phyloP scores from a whole-genome alignment of 306 rosid genomes.

The Cicer pinnatifidum region DNA sequence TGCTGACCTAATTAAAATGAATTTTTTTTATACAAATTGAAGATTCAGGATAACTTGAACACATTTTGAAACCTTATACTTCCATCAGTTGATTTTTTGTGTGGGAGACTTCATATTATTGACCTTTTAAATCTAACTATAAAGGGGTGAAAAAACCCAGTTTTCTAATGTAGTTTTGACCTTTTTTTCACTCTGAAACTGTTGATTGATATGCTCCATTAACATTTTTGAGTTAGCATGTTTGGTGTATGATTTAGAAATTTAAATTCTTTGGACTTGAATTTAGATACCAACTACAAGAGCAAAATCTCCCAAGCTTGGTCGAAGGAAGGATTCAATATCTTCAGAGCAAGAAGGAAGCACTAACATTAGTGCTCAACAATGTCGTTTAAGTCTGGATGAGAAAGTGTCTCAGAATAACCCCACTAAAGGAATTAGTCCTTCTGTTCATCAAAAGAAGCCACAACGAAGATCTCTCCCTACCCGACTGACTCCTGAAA shows the following conservation, averaged over 20 bases:
- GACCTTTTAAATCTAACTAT: conserved; percentile 2
- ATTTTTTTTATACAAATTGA: not conserved
- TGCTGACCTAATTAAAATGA: not conserved
- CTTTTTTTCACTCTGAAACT: conserved; percentile 2
- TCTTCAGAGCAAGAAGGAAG: conserved; percentile 60
- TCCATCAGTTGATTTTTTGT: conserved; percentile 13
- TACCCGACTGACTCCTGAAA: conserved; percentile 75
- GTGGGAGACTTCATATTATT: not conserved
- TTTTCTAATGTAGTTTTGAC: conserved; percentile 24
- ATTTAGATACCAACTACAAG: conserved; percentile 94
- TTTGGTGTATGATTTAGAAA: conserved; percentile 26
- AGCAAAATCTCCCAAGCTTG: conserved; percentile 98
- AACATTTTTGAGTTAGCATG: conserved; percentile 29
- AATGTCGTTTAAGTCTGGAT: conserved; percentile 71
- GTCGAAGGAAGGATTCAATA: conserved; percentile 75
- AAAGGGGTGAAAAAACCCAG: conserved; percentile 11
- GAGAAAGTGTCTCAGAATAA: conserved; percentile 64
- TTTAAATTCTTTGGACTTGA: conserved; percentile 40
- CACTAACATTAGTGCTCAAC: conserved; percentile 47
- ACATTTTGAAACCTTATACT: conserved; percentile 27
- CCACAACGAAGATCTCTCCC: conserved; percentile 93
- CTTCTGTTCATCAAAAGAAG: conserved; percentile 64
- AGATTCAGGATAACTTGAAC: not conserved
- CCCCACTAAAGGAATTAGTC: conserved; percentile 55
- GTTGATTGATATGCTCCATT: conserved; percentile 36